Conservation (phyloP, 2,329 filamentous ascomycete genomes). For the Cladosporium sphaerospermum region DNA sequence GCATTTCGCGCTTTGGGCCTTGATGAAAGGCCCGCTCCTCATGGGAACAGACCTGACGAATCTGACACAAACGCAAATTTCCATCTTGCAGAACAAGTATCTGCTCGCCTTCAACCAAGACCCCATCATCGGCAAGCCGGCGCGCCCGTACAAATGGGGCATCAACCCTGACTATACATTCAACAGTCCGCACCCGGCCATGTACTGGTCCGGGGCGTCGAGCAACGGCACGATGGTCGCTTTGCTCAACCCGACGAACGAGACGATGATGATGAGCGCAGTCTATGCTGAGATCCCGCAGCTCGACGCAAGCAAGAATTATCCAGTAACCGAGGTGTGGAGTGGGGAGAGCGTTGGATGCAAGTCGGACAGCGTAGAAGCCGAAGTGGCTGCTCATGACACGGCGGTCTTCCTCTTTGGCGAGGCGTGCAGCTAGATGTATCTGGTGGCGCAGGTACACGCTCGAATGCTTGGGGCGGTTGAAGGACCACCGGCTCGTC, state of each 20-base stretch:
- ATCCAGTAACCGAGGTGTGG: slow-evolving; percentile 44
- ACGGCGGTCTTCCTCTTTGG: slow-evolving; percentile 16
- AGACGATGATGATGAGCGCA: slow-evolving; percentile 32
- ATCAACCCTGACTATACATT: slow-evolving; percentile 46
- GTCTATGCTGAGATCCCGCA: slow-evolving; percentile 41
- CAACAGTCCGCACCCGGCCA: slow-evolving; percentile 43
- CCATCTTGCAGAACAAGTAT: slow-evolving; percentile 44
- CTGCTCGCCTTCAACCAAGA: slow-evolving; percentile 47
- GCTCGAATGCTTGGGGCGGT: too few species aligned
- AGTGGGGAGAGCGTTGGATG: slow-evolving; percentile 34
- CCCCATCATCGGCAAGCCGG: slow-evolving; percentile 37
- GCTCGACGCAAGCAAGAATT: slow-evolving; percentile 28
- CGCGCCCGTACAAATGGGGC: slow-evolving; percentile 42
- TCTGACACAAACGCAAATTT: slow-evolving; percentile 37
- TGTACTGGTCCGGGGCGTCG: slow-evolving; percentile 45
- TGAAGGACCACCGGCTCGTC: too few species aligned
- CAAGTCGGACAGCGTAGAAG: slow-evolving; percentile 8
- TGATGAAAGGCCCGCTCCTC: slow-evolving; percentile 42
- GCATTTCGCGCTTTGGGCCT: slow-evolving; percentile 46
- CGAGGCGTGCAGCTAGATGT: neutral
- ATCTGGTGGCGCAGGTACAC: too few species aligned
- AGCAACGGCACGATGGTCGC: slow-evolving; percentile 42
- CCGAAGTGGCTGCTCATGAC: slow-evolving; percentile 23
- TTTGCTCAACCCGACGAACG: slow-evolving; percentile 40
- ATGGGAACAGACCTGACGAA: slow-evolving; percentile 42